Evolutionary conservation across 2,329 filamentous ascomycete species (phyloP).

Genomic region (Diaporthe velutina): DNA sequence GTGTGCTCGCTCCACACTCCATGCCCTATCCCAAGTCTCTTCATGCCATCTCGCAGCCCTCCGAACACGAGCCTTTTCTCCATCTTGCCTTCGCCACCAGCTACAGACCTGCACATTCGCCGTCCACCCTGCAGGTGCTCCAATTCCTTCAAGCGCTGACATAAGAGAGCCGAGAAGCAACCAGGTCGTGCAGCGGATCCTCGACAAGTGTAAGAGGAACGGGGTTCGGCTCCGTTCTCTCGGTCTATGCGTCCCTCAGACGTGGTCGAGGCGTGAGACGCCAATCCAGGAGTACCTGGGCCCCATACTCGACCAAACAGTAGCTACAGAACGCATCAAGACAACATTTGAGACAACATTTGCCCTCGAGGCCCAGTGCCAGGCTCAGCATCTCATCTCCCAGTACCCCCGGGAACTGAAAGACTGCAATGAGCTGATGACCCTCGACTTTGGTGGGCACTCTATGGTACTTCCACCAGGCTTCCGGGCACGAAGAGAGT

Average conservation of each 20-base stretch:
- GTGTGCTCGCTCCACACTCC: background rate
- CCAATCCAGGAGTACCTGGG: constrained; percentile 16
- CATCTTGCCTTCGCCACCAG: background rate
- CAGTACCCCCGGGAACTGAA: background rate
- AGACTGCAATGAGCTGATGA: background rate
- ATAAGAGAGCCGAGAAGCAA: background rate
- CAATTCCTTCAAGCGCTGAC: background rate
- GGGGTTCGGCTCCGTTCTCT: background rate
- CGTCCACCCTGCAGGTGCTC: too few species aligned
- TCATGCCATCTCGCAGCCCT: too few species aligned
- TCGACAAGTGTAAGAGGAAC: background rate
- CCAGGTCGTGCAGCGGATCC: background rate
- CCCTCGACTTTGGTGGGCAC: constrained; percentile 25
- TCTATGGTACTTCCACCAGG: background rate
- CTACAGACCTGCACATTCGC: background rate
- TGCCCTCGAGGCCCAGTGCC: constrained; percentile 18
- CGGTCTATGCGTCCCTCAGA: constrained; percentile 18
- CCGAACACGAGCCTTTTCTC: background rate
- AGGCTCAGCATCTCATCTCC: constrained; percentile 1
- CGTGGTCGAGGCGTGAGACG: constrained; percentile 25
- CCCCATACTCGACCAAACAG: constrained; percentile 17
- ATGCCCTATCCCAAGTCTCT: background rate
- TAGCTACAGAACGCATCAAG: background rate
- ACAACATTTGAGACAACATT: background rate
- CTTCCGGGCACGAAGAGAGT: too few species aligned